Percentiles rank a stretch among this genome's conserved stretches.
Conservation (phyloP, 768 basidiomycete species). For the Mycena rebaudengoi region DNA sequence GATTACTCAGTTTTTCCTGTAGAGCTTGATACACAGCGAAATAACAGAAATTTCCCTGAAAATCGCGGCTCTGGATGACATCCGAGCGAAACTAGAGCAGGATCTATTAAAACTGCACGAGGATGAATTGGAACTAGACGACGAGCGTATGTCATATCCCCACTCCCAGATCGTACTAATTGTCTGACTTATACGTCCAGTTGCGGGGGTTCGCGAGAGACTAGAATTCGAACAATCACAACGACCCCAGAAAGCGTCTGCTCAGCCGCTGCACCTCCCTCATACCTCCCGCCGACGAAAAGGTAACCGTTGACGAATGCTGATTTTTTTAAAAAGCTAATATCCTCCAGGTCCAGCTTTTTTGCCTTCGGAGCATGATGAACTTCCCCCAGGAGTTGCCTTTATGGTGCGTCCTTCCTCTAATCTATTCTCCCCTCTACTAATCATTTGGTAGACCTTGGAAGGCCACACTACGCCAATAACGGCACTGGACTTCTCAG, state of each 20-base stretch:
- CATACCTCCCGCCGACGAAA: slow-evolving; percentile 76
- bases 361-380: slow-evolving; percentile 96
- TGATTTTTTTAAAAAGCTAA: not conserved
- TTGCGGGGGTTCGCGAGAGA: slow-evolving; percentile 90
- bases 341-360: slow-evolving; percentile 81
- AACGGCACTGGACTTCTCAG: slow-evolving; percentile 91
- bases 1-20: slow-evolving; percentile 20
- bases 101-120: slow-evolving; percentile 90
- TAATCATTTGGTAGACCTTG: slow-evolving; percentile 65
- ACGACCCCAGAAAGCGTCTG: slow-evolving; percentile 38
- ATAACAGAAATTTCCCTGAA: slow-evolving; percentile 90
- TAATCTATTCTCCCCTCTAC: not conserved
- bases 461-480: slow-evolving; percentile 84
- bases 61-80: slow-evolving; percentile 84
- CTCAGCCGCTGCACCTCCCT: slow-evolving; percentile 54
- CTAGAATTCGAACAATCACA: slow-evolving; percentile 72
- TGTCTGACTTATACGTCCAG: too few relatives aligned
- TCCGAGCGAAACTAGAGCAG: slow-evolving; percentile 81
- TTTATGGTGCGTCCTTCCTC: slow-evolving; percentile 77
- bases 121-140: slow-evolving; percentile 96
- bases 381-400: slow-evolving; percentile 91
- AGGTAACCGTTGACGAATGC: slow-evolving; percentile 46
- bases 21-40: slow-evolving; percentile 89
- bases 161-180: not conserved
- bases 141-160: slow-evolving; percentile 74